These are phyloP conservation scores for Chamaecrista fasciculata DNA, from an alignment of 306 rosid species.

Conservation along the genomic window DNA sequence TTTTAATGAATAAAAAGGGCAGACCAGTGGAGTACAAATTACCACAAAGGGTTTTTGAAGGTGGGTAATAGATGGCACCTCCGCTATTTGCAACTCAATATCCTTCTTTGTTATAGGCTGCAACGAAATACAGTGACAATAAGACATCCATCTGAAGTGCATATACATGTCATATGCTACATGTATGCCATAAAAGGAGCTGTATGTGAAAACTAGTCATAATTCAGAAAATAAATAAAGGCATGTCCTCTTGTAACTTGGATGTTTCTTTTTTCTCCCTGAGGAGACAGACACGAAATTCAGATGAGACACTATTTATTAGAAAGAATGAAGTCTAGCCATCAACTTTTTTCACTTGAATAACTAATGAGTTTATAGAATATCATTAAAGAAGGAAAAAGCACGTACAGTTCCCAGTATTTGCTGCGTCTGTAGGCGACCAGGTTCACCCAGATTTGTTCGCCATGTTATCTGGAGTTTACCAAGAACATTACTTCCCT, in stretches of 20 bases:
- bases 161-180: background rate
- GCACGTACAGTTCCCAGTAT: constrained; percentile 91
- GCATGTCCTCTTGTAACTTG: background rate
- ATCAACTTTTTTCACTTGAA: constrained; percentile 15
- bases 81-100: constrained; percentile 73
- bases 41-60: constrained; percentile 86
- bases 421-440: constrained; percentile 95
- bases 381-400: constrained; percentile 18
- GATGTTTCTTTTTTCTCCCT: background rate
- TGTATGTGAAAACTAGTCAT: constrained; percentile 24
- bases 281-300: background rate
- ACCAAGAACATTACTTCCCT: constrained; percentile 94
- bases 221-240: constrained; percentile 4
- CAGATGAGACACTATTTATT: constrained; percentile 12
- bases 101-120: constrained; percentile 85
- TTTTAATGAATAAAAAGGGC: constrained; percentile 14
- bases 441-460: constrained; percentile 96
- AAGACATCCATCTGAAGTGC: constrained; percentile 24
- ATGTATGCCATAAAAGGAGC: background rate
- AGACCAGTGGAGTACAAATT: constrained; percentile 28
- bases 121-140: constrained; percentile 35
- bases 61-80: constrained; percentile 67
- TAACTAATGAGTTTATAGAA: constrained; percentile 7
- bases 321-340: constrained; percentile 17
- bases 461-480: constrained; percentile 99